Conservation (phyloP, 106 monocot species). For the Acorus gramineus region DNA sequence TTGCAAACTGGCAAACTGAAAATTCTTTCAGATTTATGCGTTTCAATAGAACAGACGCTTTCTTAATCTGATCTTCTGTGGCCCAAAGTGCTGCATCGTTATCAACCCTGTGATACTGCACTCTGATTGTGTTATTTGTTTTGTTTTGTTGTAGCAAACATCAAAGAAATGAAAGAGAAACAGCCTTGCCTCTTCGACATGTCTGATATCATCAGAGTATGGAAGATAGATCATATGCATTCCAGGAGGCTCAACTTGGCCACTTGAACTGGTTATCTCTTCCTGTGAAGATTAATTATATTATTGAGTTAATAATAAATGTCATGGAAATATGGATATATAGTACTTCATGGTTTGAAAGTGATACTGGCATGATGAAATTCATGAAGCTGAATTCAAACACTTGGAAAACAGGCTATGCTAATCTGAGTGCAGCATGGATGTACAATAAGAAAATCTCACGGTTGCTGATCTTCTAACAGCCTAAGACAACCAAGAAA, state of each 20-base stretch:
- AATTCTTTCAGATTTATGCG: constrained; percentile 78
- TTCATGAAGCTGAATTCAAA: no score
- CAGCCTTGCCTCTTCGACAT: constrained; percentile 57
- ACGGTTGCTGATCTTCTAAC: no score
- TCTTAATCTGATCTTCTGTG: constrained; percentile 78
- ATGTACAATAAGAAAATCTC: no score
- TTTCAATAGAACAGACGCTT: constrained; percentile 52
- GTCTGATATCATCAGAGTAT: constrained; percentile 90
- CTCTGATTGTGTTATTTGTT: constrained; percentile 1
- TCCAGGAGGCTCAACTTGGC: constrained; percentile 92
- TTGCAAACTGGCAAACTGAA: constrained; percentile 86
- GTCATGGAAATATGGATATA: no score
- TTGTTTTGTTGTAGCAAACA: background rate
- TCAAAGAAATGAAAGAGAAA: background rate
- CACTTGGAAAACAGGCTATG: no score
- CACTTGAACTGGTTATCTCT: constrained; percentile 53
- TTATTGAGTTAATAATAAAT: background rate
- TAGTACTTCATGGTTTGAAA: no score
- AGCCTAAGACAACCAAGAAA: no score
- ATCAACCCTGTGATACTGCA: constrained; percentile 38
- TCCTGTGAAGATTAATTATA: constrained; percentile 29
- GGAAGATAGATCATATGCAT: constrained; percentile 98
- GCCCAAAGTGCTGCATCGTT: constrained; percentile 32
- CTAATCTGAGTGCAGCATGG: no score
- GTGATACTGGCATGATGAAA: no score